A percentile compares a stretch with the other conserved stretches of the same genome.
Conservation (phyloP, 148 eudicot species). For the Selenicereus undatus region DNA sequence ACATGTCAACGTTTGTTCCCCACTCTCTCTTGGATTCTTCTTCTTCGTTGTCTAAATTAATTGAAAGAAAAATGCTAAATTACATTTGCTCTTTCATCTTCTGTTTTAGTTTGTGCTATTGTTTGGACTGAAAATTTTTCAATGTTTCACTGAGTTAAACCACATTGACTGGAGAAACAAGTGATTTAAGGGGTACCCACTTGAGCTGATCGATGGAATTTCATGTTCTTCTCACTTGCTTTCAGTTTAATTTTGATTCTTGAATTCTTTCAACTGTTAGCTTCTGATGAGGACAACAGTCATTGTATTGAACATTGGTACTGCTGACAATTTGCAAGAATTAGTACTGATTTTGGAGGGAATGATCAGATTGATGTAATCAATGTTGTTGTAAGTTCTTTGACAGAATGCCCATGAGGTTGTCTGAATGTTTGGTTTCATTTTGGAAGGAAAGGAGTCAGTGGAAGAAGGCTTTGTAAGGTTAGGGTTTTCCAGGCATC, state of each 20-base stretch:
- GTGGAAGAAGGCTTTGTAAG: neutral
- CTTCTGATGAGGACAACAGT: neutral
- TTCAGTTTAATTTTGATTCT: neutral
- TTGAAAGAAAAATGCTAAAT: neutral
- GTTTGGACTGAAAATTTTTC: neutral
- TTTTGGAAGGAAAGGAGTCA: neutral
- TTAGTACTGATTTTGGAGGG: neutral
- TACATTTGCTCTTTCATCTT: neutral
- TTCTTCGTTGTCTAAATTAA: too few species aligned
- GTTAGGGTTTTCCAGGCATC: neutral
- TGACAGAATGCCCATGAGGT: neutral
- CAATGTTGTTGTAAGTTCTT: neutral
- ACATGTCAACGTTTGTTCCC: slow-evolving; percentile 78
- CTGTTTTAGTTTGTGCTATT: neutral
- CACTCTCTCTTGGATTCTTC: neutral
- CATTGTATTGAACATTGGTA: neutral
- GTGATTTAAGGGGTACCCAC: neutral
- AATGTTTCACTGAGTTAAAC: neutral
- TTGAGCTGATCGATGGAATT: neutral
- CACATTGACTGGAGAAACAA: neutral
- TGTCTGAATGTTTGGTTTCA: neutral
- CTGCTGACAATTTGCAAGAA: neutral
- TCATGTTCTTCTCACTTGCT: neutral
- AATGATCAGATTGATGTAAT: neutral
- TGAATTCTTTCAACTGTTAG: neutral